phyloP scores from a whole-genome alignment of 371 early-diverging fungal genomes.

The Mortierella sp. region DNA sequence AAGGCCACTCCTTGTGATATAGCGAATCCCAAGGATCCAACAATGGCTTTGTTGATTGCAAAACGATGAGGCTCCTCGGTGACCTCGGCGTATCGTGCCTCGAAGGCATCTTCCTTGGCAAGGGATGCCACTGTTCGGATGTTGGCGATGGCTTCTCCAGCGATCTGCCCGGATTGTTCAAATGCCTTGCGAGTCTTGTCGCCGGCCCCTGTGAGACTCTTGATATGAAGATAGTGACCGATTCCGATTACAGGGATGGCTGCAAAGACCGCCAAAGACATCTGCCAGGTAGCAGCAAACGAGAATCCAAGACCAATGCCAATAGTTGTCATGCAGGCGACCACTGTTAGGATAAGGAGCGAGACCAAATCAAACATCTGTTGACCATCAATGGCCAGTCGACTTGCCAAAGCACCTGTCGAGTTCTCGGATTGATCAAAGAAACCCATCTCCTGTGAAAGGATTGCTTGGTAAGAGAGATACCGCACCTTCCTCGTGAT shows the following conservation, averaged over 20 bases:
- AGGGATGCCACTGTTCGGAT: conserved; percentile 89
- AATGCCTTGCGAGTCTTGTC: conserved; percentile 70
- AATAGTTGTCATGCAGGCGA: not conserved
- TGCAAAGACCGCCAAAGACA: conserved; percentile 52
- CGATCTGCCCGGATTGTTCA: conserved; percentile 73
- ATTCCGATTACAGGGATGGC: conserved; percentile 11
- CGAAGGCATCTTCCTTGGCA: conserved; percentile 77
- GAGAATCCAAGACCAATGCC: conserved; percentile 55
- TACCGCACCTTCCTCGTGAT: conserved; percentile 5
- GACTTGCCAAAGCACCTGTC: conserved; percentile 83
- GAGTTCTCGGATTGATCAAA: conserved; percentile 85
- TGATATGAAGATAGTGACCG: conserved; percentile 22
- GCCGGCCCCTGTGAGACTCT: conserved; percentile 55
- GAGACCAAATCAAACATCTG: conserved; percentile 14
- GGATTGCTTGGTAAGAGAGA: conserved; percentile 1
- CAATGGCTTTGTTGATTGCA: conserved; percentile 64
- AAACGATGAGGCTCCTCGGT: conserved; percentile 70
- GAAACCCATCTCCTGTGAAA: conserved; percentile 81
- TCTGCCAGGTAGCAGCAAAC: conserved; percentile 62
- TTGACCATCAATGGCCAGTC: conserved; percentile 82
- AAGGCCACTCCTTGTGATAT: conserved; percentile 70
- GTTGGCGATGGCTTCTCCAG: conserved; percentile 86
- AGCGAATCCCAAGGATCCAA: conserved; percentile 69
- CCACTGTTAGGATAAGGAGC: conserved; percentile 54
- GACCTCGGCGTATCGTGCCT: conserved; percentile 60